Base-by-base conservation (phyloP, 805 yeast species). In the Pichia californica region DNA sequence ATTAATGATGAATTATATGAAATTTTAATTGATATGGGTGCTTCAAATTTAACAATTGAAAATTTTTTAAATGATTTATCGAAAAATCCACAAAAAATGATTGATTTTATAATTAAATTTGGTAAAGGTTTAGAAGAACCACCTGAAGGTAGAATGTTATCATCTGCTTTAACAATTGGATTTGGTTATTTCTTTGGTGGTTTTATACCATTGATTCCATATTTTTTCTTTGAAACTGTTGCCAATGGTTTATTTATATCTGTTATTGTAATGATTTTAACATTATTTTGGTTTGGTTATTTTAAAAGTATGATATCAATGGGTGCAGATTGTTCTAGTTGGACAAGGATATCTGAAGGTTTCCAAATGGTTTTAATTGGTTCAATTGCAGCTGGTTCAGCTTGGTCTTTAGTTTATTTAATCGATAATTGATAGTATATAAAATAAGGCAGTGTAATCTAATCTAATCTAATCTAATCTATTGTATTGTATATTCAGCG, bases 111-210 rank as follows among this genome's bases (percentile, higher is more conserved):
- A 48, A 85, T 91, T 44, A 79, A 86, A 61, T 88, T 76, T 58
- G 96, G 95, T 33, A 81, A 81, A 61, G 96, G 96, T n/a, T 70
- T 88, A 45, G 97, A 91, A 57, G 95, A 87, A 69, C 98, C 98
- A 16, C 89, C 94, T 14, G 94, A 84, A 54, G 88, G 87, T 55
- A 79, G 97, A 64, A 95, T 89, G 61, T 62, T 87, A 45, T 80
- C 88, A 10, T 81, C 93, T 34, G 97, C 97, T 2, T 60, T 85
- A 43, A 91, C 97, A 8, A 89, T 89, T 56, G 98, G 97, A 34
- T 70, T 80, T 16, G 79, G 94, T 20, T 89, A 89, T 67, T 84
- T 89, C 63, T 63, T 88, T 46, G 97, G 98, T 50, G 98, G 98
- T 1, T 84, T 91, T 57, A 77, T 89, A 19, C 98, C 98, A 5